Conservation (phyloP, 2,329 filamentous ascomycete genomes). For the Gnomoniopsis smithogilvyi region DNA sequence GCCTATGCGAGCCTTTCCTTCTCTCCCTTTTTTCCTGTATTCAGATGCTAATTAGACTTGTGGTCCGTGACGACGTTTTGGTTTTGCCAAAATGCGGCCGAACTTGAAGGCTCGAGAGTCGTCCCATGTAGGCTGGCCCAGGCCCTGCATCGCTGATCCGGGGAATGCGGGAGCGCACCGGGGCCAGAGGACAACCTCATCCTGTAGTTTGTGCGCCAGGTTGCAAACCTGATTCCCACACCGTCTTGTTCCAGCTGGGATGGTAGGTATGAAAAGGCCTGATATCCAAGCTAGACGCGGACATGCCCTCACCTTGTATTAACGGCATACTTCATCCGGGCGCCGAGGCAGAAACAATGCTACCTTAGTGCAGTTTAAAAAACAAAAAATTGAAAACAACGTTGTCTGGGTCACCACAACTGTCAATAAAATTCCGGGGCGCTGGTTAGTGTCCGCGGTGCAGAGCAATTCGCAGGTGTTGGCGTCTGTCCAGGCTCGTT, state of each 20-base stretch:
- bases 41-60: background rate
- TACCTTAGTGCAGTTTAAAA: no score
- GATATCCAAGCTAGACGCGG: background rate
- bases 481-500: background rate
- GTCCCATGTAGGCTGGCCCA: conserved; percentile 1
- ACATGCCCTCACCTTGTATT: no score
- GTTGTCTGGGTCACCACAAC: background rate
- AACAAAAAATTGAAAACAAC: no score
- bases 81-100: no score
- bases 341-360: background rate
- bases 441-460: background rate
- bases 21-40: background rate
- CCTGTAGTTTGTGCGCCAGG: conserved; percentile 5
- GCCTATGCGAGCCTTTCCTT: background rate
- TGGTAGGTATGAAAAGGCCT: background rate
- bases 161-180: conserved; percentile 1
- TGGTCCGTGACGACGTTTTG: no score
- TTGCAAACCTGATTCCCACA: conserved; percentile 13
- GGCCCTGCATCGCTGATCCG: conserved; percentile 4
- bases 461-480: background rate
- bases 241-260: background rate
- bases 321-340: no score
- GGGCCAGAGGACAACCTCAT: background rate
- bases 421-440: background rate
- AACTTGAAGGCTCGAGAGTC: background rate